These are phyloP conservation scores for Oryza glumipatula DNA, from an alignment of 176 grass and related monocot species.

Conservation along the genomic window DNA sequence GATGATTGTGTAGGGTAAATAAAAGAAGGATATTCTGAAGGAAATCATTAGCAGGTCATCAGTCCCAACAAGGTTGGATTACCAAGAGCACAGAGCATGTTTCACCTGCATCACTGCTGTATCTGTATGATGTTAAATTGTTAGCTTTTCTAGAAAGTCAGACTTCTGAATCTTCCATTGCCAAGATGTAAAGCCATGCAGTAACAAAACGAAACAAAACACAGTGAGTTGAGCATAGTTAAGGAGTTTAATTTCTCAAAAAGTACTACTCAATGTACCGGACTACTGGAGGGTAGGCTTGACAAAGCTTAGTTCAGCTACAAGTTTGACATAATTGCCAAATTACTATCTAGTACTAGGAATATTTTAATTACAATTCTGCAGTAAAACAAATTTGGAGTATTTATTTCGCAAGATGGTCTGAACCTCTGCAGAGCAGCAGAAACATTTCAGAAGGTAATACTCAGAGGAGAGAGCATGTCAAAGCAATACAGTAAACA, in stretches of 20 bases:
- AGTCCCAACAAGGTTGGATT: conserved; percentile 40
- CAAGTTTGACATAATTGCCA: not conserved
- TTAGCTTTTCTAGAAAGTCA: not conserved
- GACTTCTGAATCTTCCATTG: conserved; percentile 5
- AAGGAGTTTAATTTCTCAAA: not conserved
- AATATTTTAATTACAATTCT: not conserved
- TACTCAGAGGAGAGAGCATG: conserved; percentile 33
- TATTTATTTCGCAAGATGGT: not conserved
- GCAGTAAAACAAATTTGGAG: not conserved
- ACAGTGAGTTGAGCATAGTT: not conserved
- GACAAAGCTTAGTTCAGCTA: not conserved
- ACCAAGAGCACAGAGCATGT: conserved; percentile 48
- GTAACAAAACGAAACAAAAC: not conserved
- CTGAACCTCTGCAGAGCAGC: conserved; percentile 19
- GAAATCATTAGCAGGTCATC: conserved; percentile 33
- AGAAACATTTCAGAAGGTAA: conserved; percentile 49
- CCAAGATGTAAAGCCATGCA: not conserved
- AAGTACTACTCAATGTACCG: not conserved
- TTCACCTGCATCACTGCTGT: conserved; percentile 39
- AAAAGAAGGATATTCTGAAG: conserved; percentile 3
- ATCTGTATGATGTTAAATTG: conserved; percentile 22
- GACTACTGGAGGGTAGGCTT: not conserved
- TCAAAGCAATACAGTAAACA: conserved; percentile 48
- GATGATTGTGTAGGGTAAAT: conserved; percentile 11
- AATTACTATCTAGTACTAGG: too few species aligned